Conservation (phyloP, 352 stramenopile genomes). For the Phytopythium chamaehyphon region DNA sequence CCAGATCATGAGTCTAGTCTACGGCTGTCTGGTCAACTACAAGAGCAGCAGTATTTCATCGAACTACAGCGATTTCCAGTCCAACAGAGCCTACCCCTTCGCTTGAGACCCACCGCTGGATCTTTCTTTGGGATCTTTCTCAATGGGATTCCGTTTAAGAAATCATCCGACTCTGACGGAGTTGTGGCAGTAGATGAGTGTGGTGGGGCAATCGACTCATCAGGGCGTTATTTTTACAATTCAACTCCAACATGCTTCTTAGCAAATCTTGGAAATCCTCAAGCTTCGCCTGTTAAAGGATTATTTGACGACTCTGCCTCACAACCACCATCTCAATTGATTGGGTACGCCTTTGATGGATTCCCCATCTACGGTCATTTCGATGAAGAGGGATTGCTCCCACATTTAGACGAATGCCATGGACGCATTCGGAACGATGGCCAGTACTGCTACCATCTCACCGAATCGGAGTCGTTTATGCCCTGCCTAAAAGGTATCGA, state of each 20-base stretch:
- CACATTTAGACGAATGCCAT: conserved; percentile 54
- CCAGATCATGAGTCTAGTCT: conserved; percentile 32
- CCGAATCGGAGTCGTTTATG: conserved; percentile 27
- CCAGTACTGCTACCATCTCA: conserved; percentile 54
- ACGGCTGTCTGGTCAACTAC: background rate
- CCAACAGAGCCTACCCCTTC: conserved; percentile 23
- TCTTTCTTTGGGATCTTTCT: conserved; percentile 49
- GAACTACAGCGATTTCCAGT: conserved; percentile 49
- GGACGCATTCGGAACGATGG: conserved; percentile 34
- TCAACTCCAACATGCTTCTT: conserved; percentile 40
- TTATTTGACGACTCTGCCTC: background rate
- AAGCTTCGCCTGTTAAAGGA: background rate
- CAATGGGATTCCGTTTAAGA: conserved; percentile 59
- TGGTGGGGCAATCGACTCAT: conserved; percentile 40
- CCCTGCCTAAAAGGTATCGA: conserved; percentile 55
- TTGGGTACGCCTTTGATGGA: conserved; percentile 65
- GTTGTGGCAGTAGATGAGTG: conserved; percentile 28
- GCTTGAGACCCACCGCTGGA: conserved; percentile 8
- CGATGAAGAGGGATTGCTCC: conserved; percentile 38
- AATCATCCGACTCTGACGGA: conserved; percentile 4
- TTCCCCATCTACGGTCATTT: conserved; percentile 53
- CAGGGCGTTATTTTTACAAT: conserved; percentile 49
- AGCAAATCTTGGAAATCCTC: conserved; percentile 4
- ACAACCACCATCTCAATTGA: conserved; percentile 18
- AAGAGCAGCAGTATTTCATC: conserved; percentile 53